Conservation (phyloP, 805 yeast species). For the Metschnikowia sp. region DNA sequence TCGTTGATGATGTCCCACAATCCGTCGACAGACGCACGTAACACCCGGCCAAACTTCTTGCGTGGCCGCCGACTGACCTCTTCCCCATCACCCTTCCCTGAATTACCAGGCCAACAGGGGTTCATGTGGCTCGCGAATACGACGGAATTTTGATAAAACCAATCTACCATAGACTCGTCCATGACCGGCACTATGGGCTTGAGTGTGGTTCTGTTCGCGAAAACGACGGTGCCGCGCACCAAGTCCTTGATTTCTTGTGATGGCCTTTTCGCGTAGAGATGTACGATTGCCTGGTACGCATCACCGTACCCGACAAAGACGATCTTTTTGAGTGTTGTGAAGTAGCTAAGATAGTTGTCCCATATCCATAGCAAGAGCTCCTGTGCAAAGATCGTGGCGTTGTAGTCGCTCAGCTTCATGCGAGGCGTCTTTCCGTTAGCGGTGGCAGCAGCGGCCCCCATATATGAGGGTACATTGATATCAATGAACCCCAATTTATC, state of each 20-base stretch:
- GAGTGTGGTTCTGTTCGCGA: conserved; percentile 64
- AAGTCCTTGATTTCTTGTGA: conserved; percentile 49
- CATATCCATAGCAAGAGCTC: conserved; percentile 77
- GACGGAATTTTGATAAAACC: conserved; percentile 86
- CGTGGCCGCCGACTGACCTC: conserved; percentile 66
- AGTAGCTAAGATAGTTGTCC: conserved; percentile 85
- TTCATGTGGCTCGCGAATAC: conserved; percentile 74
- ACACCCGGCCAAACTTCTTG: conserved; percentile 85
- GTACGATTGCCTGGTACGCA: conserved; percentile 81
- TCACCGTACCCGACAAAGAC: conserved; percentile 88
- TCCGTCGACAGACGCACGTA: conserved; percentile 70
- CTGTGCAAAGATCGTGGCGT: conserved; percentile 66
- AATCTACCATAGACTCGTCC: conserved; percentile 86
- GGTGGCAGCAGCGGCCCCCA: conserved; percentile 7
- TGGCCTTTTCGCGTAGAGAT: conserved; percentile 78
- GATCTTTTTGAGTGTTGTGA: conserved; percentile 59
- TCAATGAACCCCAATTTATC: conserved; percentile 71
- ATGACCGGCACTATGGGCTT: conserved; percentile 80
- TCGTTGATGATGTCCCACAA: conserved; percentile 75
- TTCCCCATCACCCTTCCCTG: conserved; percentile 29
- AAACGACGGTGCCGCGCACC: conserved; percentile 68
- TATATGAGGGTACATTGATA: conserved; percentile 65
- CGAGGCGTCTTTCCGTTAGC: not conserved
- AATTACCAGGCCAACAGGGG: conserved; percentile 68
- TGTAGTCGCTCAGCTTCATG: conserved; percentile 36